Evolutionary conservation across 2,329 filamentous ascomycete species (phyloP), one percentile per base, ranked within the genome.

Genomic region (Harringtonia aguacate): DNA sequence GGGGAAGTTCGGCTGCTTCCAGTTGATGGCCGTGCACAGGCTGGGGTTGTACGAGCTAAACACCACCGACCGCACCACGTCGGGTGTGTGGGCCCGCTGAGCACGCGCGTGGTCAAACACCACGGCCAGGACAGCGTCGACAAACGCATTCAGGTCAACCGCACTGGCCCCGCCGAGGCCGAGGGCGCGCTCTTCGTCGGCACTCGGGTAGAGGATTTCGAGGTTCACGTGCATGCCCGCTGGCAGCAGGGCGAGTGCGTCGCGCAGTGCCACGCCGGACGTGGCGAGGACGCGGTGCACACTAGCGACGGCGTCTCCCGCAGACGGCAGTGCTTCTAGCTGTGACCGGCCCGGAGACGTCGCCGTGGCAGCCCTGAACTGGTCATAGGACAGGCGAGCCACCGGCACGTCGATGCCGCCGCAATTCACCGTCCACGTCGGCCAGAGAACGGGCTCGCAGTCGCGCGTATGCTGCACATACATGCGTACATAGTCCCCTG

Each of bases 1-100:
- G 0, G 92, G 92, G 60, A 95, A 98, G 59, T 97, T 98, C 3
- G 92, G 92, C 62, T 98, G 92, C 63, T 98, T 98, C 92, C 92
- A 98, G 64, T 98, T 98, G 55, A 98, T 67, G 6, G 90, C 89
- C 15, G 86, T 94, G 64, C 92, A 98, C 18, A 97, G 77, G 50
- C 82, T 84, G 13, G 86, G 73, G 58, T 94, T 95, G 63, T 90
- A 95, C 20, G 87, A 94, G 55, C 86, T 94, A 61, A 98, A 95
- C 12, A 95, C 86, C 42, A 98, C 82, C 13, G 86, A 94, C 34
- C 89, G 75, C 53, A 92, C 81, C 15, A 81, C 77, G 44, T 86
- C 80, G 9, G 86, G 79, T 1, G 77, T 79, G 49, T 61, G 86
- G 10, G 55, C 75, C 54, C 75, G 66, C 56, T 79, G 75, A 2